phyloP scores from a whole-genome alignment of 805 yeast species.

The Sungouiella thailandica region DNA sequence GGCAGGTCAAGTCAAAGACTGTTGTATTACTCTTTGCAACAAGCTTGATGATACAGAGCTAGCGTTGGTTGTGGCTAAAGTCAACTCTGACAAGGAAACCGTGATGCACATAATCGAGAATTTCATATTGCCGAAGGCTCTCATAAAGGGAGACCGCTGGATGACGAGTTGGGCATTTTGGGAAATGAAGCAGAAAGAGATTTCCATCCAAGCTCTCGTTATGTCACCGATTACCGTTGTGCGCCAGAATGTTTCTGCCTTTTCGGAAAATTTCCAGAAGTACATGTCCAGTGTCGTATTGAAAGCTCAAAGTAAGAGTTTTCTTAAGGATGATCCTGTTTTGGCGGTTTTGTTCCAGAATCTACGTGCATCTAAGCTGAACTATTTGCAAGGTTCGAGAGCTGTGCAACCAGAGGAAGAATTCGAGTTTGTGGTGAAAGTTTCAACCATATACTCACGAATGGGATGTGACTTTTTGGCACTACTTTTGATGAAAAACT shows the following conservation, averaged over 20 bases:
- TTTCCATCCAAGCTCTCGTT: conserved; percentile 60
- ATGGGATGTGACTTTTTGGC: conserved; percentile 92
- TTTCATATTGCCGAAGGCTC: conserved; percentile 51
- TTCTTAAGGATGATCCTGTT: conserved; percentile 77
- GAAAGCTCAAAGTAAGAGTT: conserved; percentile 27
- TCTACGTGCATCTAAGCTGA: conserved; percentile 49
- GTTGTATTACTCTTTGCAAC: conserved; percentile 65
- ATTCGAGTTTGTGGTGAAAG: conserved; percentile 55
- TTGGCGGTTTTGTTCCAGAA: conserved; percentile 59
- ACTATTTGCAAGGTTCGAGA: conserved; percentile 47
- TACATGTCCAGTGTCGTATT: conserved; percentile 10
- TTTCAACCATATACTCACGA: conserved; percentile 62
- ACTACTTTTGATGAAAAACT: conserved; percentile 53
- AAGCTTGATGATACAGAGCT: conserved; percentile 65
- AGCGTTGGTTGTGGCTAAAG: conserved; percentile 77
- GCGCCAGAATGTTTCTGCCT: conserved; percentile 14
- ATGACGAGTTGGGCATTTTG: conserved; percentile 74
- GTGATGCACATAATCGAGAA: conserved; percentile 44
- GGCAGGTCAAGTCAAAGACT: conserved; percentile 71
- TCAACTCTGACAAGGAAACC: conserved; percentile 39
- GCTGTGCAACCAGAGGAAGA: conserved; percentile 46
- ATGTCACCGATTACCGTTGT: conserved; percentile 44
- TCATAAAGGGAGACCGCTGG: conserved; percentile 72
- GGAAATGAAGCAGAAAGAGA: conserved; percentile 41
- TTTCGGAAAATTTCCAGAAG: conserved; percentile 17